A percentile compares a stretch with the other conserved stretches of the same genome.
Conservation (phyloP, 495 filamentous ascomycete species). For the Podospora conica region DNA sequence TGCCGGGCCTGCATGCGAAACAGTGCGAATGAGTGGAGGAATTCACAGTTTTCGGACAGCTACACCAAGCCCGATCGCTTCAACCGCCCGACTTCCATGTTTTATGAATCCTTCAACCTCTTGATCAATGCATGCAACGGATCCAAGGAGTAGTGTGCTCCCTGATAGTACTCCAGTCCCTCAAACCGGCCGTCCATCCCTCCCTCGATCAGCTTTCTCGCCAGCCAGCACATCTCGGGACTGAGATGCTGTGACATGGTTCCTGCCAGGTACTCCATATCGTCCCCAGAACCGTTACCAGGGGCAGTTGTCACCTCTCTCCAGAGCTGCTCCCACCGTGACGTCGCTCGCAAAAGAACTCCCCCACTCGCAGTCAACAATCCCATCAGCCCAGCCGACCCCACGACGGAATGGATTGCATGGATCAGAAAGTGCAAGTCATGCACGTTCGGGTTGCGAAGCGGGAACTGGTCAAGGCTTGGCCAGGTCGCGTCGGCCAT, state of each 20-base stretch:
- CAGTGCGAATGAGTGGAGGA: too few relatives aligned
- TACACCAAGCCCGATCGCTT: too few relatives aligned
- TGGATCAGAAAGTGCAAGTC: neutral
- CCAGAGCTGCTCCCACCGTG: neutral
- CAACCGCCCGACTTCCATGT: too few relatives aligned
- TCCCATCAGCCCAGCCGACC: neutral
- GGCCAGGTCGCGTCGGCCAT: constrained; percentile 25
- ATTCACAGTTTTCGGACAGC: too few relatives aligned
- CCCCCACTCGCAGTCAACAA: neutral
- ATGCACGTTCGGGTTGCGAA: neutral
- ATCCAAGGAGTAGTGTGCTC: neutral
- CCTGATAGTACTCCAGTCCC: neutral
- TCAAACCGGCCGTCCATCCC: neutral
- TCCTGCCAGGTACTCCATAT: constrained; percentile 38
- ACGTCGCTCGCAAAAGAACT: neutral
- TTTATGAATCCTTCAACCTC: neutral
- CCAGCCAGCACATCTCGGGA: constrained; percentile 11
- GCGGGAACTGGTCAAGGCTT: neutral
- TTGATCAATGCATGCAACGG: neutral
- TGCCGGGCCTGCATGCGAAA: too few relatives aligned
- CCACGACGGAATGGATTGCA: neutral
- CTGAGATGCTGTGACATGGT: constrained; percentile 1
- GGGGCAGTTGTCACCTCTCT: neutral
- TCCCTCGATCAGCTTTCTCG: neutral
- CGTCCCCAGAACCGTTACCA: neutral